A percentile compares a stretch with the other conserved stretches of the same genome.
phyloP scores from a whole-genome alignment of 192 early-diverging fungal species.

The Obelidium mucronatum region DNA sequence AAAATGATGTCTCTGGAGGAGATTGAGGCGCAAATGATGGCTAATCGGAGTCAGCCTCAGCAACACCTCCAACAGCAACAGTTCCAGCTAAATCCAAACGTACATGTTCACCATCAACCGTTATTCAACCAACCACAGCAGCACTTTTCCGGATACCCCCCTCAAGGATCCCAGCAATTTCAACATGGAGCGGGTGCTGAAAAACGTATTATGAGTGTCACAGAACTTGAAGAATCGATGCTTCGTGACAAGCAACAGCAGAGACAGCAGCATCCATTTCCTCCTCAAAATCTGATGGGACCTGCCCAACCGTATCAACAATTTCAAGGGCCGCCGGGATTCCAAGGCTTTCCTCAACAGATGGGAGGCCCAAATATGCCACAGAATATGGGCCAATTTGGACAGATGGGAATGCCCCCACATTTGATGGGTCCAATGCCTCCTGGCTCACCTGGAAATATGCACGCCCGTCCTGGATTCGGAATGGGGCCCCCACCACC shows the following conservation, averaged over 20 bases:
- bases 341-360: slow-evolving; percentile 3
- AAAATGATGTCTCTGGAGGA: slow-evolving; percentile 50
- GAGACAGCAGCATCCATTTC: slow-evolving; percentile 31
- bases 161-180: neutral
- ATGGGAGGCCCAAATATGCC: slow-evolving; percentile 28
- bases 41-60: slow-evolving; percentile 14
- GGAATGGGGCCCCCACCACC: slow-evolving; percentile 10
- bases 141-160: slow-evolving; percentile 7
- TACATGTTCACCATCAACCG: neutral
- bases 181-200: neutral
- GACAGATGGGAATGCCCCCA: slow-evolving; percentile 16
- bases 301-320: slow-evolving; percentile 14
- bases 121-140: slow-evolving; percentile 20
- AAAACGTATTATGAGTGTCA: slow-evolving; percentile 37
- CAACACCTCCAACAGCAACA: slow-evolving; percentile 12
- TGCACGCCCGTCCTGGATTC: neutral
- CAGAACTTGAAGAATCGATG: slow-evolving; percentile 42
- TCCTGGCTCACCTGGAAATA: slow-evolving; percentile 12
- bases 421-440: slow-evolving; percentile 25
- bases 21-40: slow-evolving; percentile 41
- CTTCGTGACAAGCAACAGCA: slow-evolving; percentile 36
- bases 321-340: slow-evolving; percentile 10
- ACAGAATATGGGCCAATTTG: neutral
- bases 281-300: neutral
- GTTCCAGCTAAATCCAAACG: slow-evolving; percentile 1